These are phyloP conservation scores for Colletotrichum sidae DNA, from an alignment of 2,329 filamentous ascomycete species.

Conservation along the genomic window DNA sequence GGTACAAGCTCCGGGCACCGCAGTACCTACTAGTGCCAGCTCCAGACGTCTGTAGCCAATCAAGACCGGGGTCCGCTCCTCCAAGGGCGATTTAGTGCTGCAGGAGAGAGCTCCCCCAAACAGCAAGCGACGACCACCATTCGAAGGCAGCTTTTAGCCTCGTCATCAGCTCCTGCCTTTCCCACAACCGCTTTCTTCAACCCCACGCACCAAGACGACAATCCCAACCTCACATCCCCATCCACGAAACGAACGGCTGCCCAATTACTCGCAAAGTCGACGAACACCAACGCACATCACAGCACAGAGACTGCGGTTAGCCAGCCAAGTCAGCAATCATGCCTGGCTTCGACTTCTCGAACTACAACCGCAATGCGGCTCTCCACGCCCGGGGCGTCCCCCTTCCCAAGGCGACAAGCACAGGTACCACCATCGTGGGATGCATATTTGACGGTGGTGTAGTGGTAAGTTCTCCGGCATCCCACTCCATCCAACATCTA, in stretches of 20 bases:
- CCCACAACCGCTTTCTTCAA: constrained; percentile 36
- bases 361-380: constrained; percentile 98
- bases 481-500: constrained; percentile 39
- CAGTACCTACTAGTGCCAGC: background rate
- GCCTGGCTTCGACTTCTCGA: constrained; percentile 99
- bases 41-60: constrained; percentile 8
- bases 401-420: constrained; percentile 96
- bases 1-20: constrained; percentile 9
- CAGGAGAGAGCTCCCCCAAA: constrained; percentile 35
- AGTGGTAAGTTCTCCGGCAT: constrained; percentile 70
- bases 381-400: constrained; percentile 94
- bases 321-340: constrained; percentile 64
- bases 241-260: constrained; percentile 24
- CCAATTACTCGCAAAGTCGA: constrained; percentile 12
- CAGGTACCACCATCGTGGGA: constrained; percentile 98
- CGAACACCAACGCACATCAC: background rate
- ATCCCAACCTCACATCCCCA: constrained; percentile 11
- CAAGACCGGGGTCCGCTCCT: constrained; percentile 23
- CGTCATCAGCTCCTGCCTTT: constrained; percentile 60
- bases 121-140: constrained; percentile 25
- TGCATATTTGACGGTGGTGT: constrained; percentile 97
- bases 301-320: constrained; percentile 2
- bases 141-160: constrained; percentile 65
- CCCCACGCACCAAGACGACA: constrained; percentile 40
- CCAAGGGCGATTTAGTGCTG: constrained; percentile 25